phyloP scores from a whole-genome alignment of 768 basidiomycete species.

The Boletellus sp. region DNA sequence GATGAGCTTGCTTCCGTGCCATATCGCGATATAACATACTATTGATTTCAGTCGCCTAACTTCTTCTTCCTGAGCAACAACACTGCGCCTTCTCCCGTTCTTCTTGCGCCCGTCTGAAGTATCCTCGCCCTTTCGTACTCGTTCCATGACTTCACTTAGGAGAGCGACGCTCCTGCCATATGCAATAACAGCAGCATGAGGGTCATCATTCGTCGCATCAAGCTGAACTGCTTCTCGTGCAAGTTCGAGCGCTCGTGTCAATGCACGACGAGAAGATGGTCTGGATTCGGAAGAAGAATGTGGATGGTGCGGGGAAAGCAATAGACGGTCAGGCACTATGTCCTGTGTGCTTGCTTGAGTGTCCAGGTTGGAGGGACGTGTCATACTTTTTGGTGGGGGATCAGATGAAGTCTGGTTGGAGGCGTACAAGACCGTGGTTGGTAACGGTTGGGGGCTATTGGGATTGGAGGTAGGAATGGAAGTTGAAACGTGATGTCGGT shows the following conservation, averaged over 20 bases:
- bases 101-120: conserved; percentile 62
- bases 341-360: conserved; percentile 34
- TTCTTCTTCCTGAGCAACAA: conserved; percentile 91
- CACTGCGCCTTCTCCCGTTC: conserved; percentile 65
- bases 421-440: conserved; percentile 27
- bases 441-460: conserved; percentile 26
- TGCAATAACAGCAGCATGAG: conserved; percentile 82
- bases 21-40: conserved; percentile 48
- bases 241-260: conserved; percentile 81
- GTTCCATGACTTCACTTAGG: conserved; percentile 88
- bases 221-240: conserved; percentile 88
- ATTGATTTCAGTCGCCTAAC: conserved; percentile 82
- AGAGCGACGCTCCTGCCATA: conserved; percentile 85
- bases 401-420: conserved; percentile 51
- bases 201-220: conserved; percentile 85
- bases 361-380: conserved; percentile 28
- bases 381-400: conserved; percentile 52
- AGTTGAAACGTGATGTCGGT: conserved; percentile 36
- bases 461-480: conserved; percentile 22
- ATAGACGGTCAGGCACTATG: conserved; percentile 39
- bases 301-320: conserved; percentile 44
- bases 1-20: conserved; percentile 13
- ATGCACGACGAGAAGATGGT: conserved; percentile 76
- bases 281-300: conserved; percentile 45
- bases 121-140: conserved; percentile 83